A percentile compares a stretch with the other conserved stretches of the same genome.
Conservation (phyloP, 305 asterid genomes). For the Andrographis paniculata region DNA sequence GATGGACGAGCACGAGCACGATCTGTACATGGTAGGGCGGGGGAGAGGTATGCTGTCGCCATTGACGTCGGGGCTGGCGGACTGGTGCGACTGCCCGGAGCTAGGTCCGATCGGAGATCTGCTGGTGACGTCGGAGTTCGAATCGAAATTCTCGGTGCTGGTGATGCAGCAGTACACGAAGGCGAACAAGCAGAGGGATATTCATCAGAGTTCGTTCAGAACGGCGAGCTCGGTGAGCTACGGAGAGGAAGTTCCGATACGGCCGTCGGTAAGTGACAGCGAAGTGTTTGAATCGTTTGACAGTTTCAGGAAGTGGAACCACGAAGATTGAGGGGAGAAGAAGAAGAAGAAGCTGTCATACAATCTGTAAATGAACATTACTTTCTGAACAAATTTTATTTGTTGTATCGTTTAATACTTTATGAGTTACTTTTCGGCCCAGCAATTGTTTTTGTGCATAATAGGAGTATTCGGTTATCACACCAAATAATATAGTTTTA, state of each 20-base stretch:
- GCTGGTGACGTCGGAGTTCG: conserved; percentile 75
- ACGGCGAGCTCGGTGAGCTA: conserved; percentile 33
- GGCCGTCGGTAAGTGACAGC: conserved; percentile 33
- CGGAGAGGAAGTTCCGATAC: conserved; percentile 31
- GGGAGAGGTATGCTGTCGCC: conserved; percentile 62
- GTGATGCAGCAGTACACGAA: conserved; percentile 65
- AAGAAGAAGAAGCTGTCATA: too few relatives aligned
- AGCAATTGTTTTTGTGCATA: too few relatives aligned
- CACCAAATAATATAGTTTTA: too few relatives aligned
- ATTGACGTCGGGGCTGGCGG: conserved; percentile 64
- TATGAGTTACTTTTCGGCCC: too few relatives aligned
- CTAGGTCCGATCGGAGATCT: conserved; percentile 92
- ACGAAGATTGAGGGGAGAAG: conserved; percentile 28
- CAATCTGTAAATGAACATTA: too few relatives aligned
- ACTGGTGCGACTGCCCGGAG: conserved; percentile 98
- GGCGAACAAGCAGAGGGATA: conserved; percentile 2
- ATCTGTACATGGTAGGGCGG: conserved; percentile 76
- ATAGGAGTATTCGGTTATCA: too few relatives aligned
- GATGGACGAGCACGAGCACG: conserved; percentile 55
- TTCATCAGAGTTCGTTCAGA: conserved; percentile 36
- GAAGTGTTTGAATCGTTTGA: conserved; percentile 41
- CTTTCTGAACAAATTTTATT: too few relatives aligned
- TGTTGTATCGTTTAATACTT: too few relatives aligned
- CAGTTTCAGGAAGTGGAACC: conserved; percentile 48
- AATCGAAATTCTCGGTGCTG: conserved; percentile 60